Percentiles rank a stretch among this genome's conserved stretches.
phyloP scores from a whole-genome alignment of 2,329 filamentous ascomycete genomes.

The Polytolypa hystricis region DNA sequence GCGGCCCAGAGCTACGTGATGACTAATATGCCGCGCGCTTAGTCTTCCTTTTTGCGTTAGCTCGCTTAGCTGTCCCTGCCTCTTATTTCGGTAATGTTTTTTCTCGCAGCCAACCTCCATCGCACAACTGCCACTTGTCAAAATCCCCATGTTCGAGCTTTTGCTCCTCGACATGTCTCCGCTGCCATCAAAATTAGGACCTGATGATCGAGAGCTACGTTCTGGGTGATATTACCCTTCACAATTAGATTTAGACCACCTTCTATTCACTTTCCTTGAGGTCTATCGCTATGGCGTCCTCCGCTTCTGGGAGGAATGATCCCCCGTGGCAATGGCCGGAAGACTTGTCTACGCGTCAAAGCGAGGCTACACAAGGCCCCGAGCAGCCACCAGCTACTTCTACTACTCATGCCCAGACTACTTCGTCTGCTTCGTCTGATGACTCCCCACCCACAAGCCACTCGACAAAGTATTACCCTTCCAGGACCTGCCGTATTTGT shows the following conservation, averaged over 20 bases:
- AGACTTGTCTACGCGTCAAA: not conserved
- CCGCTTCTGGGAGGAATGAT: not conserved
- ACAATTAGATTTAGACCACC: too few species aligned
- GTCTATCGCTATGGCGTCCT: conserved; percentile 1
- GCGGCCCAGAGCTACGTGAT: not conserved
- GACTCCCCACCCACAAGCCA: not conserved
- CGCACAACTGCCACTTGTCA: not conserved
- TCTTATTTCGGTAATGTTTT: not conserved
- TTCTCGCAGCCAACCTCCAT: not conserved
- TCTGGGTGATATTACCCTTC: too few species aligned
- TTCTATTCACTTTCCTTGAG: too few species aligned
- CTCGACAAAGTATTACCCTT: conserved; percentile 46
- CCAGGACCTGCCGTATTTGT: conserved; percentile 80
- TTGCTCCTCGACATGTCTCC: conserved; percentile 1
- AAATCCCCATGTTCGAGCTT: not conserved
- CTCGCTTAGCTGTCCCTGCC: not conserved
- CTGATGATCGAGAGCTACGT: conserved; percentile 17
- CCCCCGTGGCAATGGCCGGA: conserved; percentile 4
- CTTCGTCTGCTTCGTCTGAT: too few species aligned
- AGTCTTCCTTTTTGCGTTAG: not conserved
- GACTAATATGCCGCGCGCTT: not conserved
- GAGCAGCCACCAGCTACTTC: not conserved
- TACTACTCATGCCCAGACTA: too few species aligned
- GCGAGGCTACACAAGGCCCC: not conserved
- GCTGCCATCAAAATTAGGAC: not conserved